phyloP scores from a whole-genome alignment of 805 yeast genomes.

The Schwanniomyces occidentalis region DNA sequence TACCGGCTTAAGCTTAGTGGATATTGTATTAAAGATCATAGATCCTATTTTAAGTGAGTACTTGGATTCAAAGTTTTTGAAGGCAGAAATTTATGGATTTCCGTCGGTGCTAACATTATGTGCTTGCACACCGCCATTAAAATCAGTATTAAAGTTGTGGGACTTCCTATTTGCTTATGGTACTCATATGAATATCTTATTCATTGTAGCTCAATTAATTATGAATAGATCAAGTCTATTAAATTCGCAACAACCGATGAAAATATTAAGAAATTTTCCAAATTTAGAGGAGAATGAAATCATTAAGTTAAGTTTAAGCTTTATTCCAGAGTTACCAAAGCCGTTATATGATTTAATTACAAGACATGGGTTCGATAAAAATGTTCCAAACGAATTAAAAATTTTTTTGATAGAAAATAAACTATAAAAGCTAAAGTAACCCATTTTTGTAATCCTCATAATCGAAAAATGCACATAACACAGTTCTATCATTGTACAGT shows the following conservation, averaged over 20 bases:
- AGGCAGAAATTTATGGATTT: constrained; percentile 85
- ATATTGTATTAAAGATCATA: constrained; percentile 64
- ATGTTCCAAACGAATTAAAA: constrained; percentile 37
- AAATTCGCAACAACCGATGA: constrained; percentile 68
- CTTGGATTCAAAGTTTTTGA: constrained; percentile 62
- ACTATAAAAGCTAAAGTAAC: constrained; percentile 17
- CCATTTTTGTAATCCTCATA: constrained; percentile 57
- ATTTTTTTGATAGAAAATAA: constrained; percentile 13
- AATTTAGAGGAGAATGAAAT: constrained; percentile 68
- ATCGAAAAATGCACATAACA: constrained; percentile 62
- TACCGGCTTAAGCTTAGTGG: constrained; percentile 74
- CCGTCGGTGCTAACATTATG: constrained; percentile 80
- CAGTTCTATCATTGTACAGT: constrained; percentile 64
- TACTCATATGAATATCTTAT: constrained; percentile 79
- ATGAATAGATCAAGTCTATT: constrained; percentile 66
- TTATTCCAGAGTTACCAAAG: constrained; percentile 72
- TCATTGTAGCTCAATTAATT: constrained; percentile 80
- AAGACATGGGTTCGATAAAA: constrained; percentile 61
- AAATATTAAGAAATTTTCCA: constrained; percentile 71
- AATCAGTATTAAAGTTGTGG: constrained; percentile 78
- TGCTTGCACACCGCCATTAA: constrained; percentile 85
- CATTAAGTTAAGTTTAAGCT: constrained; percentile 75
- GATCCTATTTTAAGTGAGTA: constrained; percentile 69
- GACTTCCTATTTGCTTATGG: constrained; percentile 92
- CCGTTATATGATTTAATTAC: constrained; percentile 60